Evolutionary conservation across 257 asterid genomes (phyloP), one percentile per base, ranked within the genome.

Genomic region (Echites panduratus): DNA sequence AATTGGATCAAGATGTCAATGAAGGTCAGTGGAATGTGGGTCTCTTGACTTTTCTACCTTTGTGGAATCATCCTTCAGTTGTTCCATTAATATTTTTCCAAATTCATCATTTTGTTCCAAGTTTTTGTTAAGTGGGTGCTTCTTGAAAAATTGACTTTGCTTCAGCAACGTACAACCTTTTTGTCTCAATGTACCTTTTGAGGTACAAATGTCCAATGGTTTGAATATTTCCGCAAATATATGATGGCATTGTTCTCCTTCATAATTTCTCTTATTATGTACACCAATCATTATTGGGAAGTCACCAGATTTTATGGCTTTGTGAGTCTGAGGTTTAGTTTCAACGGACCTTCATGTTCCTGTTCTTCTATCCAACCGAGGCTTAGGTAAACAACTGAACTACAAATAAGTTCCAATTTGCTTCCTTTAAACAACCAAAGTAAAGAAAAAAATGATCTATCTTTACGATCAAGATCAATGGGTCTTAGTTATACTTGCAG

Each of bases 361-460:
- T 64, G 49, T 38, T 29, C 29, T 64, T 71, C 27, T 41, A 35
- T 44, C 43, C 24, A 20, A 53, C 59, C 61, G 70, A 72, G 50
- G 76, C 17, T 14, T n/a, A 62, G 4, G 16, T 62, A 62, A 32
- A 53, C 59, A 16, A 16, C 1, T 50, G 6, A 17, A 50, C 2
- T 50, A 17, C 20, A 13, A 49, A 12, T 49, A 49, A 49, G 54
- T 50, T 22, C 24, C n/a, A 1, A 0, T 61, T 29, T 61, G 43
- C n/a, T 14, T 5, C 3, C 38, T 32, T 32, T 32, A 32, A 32
- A 32, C 38, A 32, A 32, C 38, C 38, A 32, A 32, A 32, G 38
- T 32, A 32, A 32, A n/a, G n/a, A n/a, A 32, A 32, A 32, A 32
- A 32, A 32, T 32, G 38, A 32, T 32, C 65, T 22, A 56, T 24